Base-by-base conservation (phyloP, 768 basidiomycete species). In the Tremella mesenterica region DNA sequence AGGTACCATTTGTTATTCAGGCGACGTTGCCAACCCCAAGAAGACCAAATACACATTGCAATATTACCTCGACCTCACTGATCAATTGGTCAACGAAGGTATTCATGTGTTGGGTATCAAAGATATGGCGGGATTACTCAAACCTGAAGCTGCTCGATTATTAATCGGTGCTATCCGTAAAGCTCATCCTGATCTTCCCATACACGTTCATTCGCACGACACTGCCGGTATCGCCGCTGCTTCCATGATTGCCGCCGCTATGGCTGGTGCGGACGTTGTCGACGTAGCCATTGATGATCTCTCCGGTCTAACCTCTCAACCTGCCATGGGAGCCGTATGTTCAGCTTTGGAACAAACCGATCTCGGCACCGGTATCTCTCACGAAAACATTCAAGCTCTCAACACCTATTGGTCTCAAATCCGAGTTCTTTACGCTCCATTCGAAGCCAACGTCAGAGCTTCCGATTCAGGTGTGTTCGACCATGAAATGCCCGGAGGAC, bases 241-340 rank as follows among this genome's bases (percentile, higher is more conserved):
- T n/a, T 90, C 86, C 67, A 97, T 97, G 95, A 75, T 99, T 56
- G 95, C 95, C 3, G 83, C 82, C 21, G 95, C 95, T 2, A 84
- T 85, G 9, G 95, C 95, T n/a, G 95, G 95, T 60, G 95, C 95
- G 41, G 95, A 99, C 72, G 83, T 99, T 13, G 84, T 99, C 44
- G 95, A 99, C 65, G 90, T 97, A 50, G 95, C 95, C 36, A 97
- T 99, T 69, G 95, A 99, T 75, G 93, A 88, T 76, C 93, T 99
- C 86, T 97, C 93, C 52, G 95, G 95, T 55, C 78, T 93, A 60
- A 99, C 95, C 47, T 97, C 95, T 18, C 95, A 99, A 70, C 92
- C 95, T 18, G 88, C 95, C 4, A 99, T 99, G 95, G 95, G 95
- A 64, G 95, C 95, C 29, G 82, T 99, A 31, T 86, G 85, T 75